phyloP scores from a whole-genome alignment of 495 filamentous ascomycete species.

The Penicillium argentinense region DNA sequence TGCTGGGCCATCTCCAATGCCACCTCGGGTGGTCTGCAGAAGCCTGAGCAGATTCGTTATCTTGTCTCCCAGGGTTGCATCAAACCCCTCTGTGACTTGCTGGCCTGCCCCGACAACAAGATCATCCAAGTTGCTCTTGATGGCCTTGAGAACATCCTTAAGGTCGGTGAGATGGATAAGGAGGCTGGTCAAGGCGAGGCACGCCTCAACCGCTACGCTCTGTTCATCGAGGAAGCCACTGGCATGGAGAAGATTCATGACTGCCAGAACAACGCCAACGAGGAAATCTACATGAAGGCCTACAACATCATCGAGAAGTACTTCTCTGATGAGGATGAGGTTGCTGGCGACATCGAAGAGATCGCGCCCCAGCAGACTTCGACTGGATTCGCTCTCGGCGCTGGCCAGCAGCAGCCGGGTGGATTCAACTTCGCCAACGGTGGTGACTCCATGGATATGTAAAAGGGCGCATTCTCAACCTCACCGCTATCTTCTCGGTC shows the following conservation, averaged over 20 bases:
- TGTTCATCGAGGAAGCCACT: constrained; percentile 98
- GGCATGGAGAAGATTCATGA: constrained; percentile 99
- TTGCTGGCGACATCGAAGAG: constrained; percentile 70
- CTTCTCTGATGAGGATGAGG: constrained; percentile 97
- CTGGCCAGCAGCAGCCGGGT: constrained; percentile 68
- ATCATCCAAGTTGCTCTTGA: constrained; percentile 99
- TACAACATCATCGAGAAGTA: constrained; percentile 99
- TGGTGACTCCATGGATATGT: constrained; percentile 97
- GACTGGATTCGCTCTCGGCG: constrained; percentile 81
- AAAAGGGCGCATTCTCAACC: constrained; percentile 37
- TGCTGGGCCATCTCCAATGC: constrained; percentile 99
- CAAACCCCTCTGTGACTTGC: constrained; percentile 93
- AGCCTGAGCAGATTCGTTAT: constrained; percentile 97
- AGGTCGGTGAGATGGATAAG: constrained; percentile 99
- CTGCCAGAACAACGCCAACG: constrained; percentile 99
- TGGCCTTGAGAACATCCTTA: constrained; percentile 98
- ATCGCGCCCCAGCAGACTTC: constrained; percentile 67
- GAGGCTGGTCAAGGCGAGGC: constrained; percentile 72
- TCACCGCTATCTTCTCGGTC: too few species aligned
- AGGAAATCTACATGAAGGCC: constrained; percentile 99
- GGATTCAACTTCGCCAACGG: constrained; percentile 95
- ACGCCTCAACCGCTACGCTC: constrained; percentile 90
- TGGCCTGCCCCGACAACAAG: constrained; percentile 98
- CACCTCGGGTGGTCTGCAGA: constrained; percentile 95
- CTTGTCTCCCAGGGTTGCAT: constrained; percentile 92